phyloP scores from a whole-genome alignment of 371 early-diverging fungal species.

The Blastocladiella emersonii region DNA sequence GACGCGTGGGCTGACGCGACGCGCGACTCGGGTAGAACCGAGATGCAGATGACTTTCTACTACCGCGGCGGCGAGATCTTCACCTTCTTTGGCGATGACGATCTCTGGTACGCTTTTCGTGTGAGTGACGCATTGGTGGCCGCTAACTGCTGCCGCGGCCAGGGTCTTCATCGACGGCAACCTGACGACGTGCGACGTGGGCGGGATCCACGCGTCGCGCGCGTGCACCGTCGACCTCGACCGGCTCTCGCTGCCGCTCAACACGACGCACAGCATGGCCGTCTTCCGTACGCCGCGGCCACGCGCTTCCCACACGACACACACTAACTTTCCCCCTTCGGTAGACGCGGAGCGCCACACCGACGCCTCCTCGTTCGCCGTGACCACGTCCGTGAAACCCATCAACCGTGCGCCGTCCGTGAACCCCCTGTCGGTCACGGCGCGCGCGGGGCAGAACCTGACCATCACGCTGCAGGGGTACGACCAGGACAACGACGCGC shows the following conservation, averaged over 20 bases:
- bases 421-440: background rate
- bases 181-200: constrained; percentile 12
- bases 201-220: constrained; percentile 8
- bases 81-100: constrained; percentile 11
- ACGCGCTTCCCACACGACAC: background rate
- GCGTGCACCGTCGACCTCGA: constrained; percentile 8
- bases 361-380: constrained; percentile 4
- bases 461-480: background rate
- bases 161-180: constrained; percentile 10
- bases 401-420: constrained; percentile 7
- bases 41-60: constrained; percentile 4
- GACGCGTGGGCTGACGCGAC: no score
- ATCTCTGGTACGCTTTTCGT: constrained; percentile 3
- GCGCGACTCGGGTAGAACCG: background rate
- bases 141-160: no score
- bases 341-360: constrained; percentile 12
- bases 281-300: constrained; percentile 2
- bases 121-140: no score
- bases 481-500: background rate
- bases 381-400: constrained; percentile 12
- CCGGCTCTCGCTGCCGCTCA: background rate
- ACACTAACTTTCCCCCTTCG: background rate
- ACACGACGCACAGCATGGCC: background rate
- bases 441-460: background rate
- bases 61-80: constrained; percentile 12